phyloP scores from a whole-genome alignment of 2,329 filamentous ascomycete genomes.

The Kalmusia sp. region DNA sequence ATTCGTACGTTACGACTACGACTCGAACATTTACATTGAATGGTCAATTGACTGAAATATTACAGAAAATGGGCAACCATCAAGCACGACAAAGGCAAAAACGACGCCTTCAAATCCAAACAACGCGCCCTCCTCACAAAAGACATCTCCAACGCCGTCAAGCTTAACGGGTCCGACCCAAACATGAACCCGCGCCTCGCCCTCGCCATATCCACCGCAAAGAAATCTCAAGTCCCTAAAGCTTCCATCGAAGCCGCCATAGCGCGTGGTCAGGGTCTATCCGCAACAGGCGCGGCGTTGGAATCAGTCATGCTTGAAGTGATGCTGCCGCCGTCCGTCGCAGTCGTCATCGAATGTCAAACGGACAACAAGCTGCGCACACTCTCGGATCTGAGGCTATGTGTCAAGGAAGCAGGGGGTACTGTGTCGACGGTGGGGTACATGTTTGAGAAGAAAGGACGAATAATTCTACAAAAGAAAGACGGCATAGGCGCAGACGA shows the following conservation, averaged over 20 bases:
- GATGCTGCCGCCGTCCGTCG: constrained; percentile 75
- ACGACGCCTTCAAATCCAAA: constrained; percentile 79
- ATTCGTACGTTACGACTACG: constrained; percentile 34
- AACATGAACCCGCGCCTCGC: constrained; percentile 78
- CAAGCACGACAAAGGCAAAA: constrained; percentile 89
- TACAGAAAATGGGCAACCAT: constrained; percentile 92
- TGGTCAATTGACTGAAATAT: background rate
- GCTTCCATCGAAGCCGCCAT: constrained; percentile 83
- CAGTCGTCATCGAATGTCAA: constrained; percentile 83
- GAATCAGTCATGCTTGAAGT: constrained; percentile 81
- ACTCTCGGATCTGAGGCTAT: constrained; percentile 73
- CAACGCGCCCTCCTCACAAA: constrained; percentile 73
- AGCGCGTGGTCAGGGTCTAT: constrained; percentile 85
- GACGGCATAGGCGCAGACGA: constrained; percentile 68
- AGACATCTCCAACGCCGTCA: constrained; percentile 77
- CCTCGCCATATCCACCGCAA: constrained; percentile 75
- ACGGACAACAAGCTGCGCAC: constrained; percentile 81
- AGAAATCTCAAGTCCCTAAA: constrained; percentile 87
- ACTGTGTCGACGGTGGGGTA: constrained; percentile 77
- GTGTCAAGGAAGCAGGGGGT: constrained; percentile 76
- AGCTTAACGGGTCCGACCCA: constrained; percentile 76
- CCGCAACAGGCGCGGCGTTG: constrained; percentile 75
- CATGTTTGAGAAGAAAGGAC: constrained; percentile 83
- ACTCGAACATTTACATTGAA: background rate
- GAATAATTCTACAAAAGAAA: constrained; percentile 71